These are phyloP conservation scores for Kwoniella shivajii DNA, from an alignment of 1,284 basidiomycete species.

Conservation along the genomic window DNA sequence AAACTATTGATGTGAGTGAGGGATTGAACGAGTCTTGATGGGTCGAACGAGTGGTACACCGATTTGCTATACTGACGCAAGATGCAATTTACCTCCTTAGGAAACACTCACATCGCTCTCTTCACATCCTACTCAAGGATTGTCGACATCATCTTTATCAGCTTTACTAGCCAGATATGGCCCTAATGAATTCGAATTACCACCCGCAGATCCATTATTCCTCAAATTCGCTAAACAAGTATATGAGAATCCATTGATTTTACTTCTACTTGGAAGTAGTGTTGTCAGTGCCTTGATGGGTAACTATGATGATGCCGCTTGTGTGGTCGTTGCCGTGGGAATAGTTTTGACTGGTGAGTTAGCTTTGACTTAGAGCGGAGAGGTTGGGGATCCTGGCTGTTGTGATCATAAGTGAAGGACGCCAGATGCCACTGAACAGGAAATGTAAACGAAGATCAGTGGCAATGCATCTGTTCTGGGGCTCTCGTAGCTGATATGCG, in stretches of 20 bases:
- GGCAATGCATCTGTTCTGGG: too few species aligned
- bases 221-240: constrained; percentile 86
- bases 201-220: constrained; percentile 72
- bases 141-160: constrained; percentile 66
- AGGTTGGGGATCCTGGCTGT: constrained; percentile 11
- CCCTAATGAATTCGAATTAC: constrained; percentile 93
- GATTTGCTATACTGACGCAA: neutral
- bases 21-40: too few species aligned
- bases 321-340: constrained; percentile 88
- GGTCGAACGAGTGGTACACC: too few species aligned
- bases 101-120: constrained; percentile 58
- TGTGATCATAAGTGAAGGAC: too few species aligned
- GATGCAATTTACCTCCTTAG: constrained; percentile 47
- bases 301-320: constrained; percentile 89
- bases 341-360: constrained; percentile 86
- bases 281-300: constrained; percentile 86
- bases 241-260: constrained; percentile 88
- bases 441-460: too few species aligned
- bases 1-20: constrained; percentile 41
- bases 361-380: neutral
- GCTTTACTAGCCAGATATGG: constrained; percentile 72
- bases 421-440: too few species aligned
- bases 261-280: constrained; percentile 85
- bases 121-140: constrained; percentile 65
- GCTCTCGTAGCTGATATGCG: too few species aligned